phyloP scores from a whole-genome alignment of 345 rosid species.

The Eucalyptus shirleyi region DNA sequence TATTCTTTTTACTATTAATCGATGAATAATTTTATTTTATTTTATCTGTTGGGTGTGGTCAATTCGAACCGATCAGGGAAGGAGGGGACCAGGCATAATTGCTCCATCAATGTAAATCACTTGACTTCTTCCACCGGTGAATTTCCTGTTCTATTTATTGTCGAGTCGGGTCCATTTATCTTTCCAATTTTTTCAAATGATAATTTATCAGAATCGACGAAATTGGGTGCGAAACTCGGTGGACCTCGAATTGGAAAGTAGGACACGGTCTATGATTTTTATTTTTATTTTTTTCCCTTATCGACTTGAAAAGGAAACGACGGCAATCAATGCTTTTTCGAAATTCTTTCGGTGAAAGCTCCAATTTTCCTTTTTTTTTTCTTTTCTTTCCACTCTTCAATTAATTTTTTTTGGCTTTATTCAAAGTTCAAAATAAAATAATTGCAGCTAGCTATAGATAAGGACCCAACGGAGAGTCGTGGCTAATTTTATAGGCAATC shows the following conservation, averaged over 20 bases:
- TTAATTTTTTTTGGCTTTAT: neutral
- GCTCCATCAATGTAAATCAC: neutral
- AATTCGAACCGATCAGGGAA: neutral
- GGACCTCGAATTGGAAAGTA: neutral
- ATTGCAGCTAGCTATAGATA: neutral
- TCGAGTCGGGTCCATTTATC: neutral
- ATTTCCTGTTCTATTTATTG: neutral
- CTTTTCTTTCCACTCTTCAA: neutral
- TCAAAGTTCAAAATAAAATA: neutral
- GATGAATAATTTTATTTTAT: accelerated
- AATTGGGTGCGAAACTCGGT: neutral
- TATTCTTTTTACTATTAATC: neutral
- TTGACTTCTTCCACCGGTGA: neutral
- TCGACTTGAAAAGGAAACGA: neutral
- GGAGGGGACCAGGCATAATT: neutral
- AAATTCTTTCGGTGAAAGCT: neutral
- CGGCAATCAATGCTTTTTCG: neutral
- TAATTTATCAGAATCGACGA: neutral
- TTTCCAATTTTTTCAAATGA: neutral
- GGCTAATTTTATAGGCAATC: neutral
- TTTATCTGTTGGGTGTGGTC: neutral
- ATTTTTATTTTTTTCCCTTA: neutral
- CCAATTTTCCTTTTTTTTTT: neutral
- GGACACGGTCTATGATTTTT: neutral
- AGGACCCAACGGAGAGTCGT: neutral